phyloP scores from a whole-genome alignment of 2,329 filamentous ascomycete genomes.

The Botrytis fragariae region DNA sequence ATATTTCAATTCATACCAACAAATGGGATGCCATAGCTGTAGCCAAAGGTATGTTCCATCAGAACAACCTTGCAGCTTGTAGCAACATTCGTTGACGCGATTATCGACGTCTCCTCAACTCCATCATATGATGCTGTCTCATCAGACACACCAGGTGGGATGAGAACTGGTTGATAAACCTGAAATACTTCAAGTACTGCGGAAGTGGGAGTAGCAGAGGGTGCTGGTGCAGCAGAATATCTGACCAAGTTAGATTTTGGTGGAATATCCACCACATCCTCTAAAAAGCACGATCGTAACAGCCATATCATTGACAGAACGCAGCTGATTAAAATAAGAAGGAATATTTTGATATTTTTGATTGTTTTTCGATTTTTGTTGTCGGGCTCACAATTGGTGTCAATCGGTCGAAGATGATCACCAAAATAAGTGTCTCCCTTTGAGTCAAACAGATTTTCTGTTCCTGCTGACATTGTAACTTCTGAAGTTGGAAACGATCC shows the following conservation, averaged over 20 bases:
- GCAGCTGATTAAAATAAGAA: neutral
- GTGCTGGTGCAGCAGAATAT: constrained; percentile 26
- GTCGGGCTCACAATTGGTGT: neutral
- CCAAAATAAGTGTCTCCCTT: neutral
- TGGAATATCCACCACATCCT: neutral
- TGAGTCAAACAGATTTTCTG: neutral
- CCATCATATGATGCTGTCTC: constrained; percentile 37
- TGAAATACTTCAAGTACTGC: constrained; percentile 61
- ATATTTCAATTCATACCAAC: constrained; percentile 52
- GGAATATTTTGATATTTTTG: neutral
- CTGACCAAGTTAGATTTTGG: constrained; percentile 26
- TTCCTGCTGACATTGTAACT: constrained; percentile 5
- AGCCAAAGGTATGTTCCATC: constrained; percentile 69
- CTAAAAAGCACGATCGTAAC: constrained; percentile 6
- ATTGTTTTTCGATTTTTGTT: neutral
- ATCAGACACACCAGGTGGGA: constrained; percentile 45
- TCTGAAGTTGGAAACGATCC: neutral
- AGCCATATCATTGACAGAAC: constrained; percentile 21
- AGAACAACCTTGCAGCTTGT: constrained; percentile 53
- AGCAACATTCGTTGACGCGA: constrained; percentile 31
- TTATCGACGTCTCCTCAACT: constrained; percentile 29
- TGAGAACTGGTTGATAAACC: constrained; percentile 64
- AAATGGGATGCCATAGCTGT: constrained; percentile 71
- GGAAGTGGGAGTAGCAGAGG: constrained; percentile 30
- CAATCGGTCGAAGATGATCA: neutral